Evolutionary conservation across 2,329 filamentous ascomycete genomes (phyloP), one percentile per base, ranked within the genome.

Genomic region (Microcyclospora tardicrescens): DNA sequence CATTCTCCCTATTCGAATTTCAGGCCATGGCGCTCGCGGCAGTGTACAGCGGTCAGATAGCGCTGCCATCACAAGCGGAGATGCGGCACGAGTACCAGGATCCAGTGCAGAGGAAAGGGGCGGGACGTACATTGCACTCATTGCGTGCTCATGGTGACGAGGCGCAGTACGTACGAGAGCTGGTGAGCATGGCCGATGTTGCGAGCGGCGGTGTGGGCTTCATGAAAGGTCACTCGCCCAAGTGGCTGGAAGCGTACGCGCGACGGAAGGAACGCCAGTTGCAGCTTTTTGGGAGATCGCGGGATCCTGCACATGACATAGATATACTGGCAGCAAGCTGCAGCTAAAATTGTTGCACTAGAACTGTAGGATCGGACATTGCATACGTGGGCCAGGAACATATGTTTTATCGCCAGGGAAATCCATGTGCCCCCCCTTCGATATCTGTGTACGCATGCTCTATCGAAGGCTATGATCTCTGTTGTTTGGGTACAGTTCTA

Each of bases 1-100:
- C 79, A 0, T 84, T 82, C 49, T 75, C 75, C 0, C 61, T 82
- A 0, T 83, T 81, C 43, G 79, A 83, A 43, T 81, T 80, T 47
- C 79, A 84, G 52, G 77, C 76, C 0, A 72, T 78, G 45, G 69
- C 68, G 0, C 61, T 79, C 0, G 71, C 77, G 0, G 67, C 72
- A 2, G 69, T 78, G 0, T 64, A 77, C 3, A 62, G 71, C 0
- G 74, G 73, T 0, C 61, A 64, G 27, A 66, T 66, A 0, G 43
- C 49, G 1, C 52, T 80, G 14, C 75, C 77, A 0, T 43, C 53
- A 0, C 36, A 55, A 27, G 57, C 61, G 1, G 56, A 46, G 0
- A 74, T 68, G 63, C 50, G 63, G 29, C 35, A 33, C 0, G 65
- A 68, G 40, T 68, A 68, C 40, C 30, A 47, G 1, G 47, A 53